Conservation (phyloP, 805 yeast species). For the Brettanomyces sp. region DNA sequence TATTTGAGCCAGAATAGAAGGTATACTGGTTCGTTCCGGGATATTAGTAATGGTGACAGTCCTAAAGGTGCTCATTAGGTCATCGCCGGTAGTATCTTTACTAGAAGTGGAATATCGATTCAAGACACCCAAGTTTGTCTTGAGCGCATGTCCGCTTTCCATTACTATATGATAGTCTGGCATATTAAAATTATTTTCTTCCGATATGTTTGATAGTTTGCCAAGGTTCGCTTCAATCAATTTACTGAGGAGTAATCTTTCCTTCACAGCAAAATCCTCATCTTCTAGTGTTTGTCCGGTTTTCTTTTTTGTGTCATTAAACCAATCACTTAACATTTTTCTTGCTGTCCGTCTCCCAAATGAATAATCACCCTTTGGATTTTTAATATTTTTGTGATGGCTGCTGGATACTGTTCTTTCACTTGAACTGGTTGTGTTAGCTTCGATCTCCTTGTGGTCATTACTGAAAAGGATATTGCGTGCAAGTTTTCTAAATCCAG, state of each 20-base stretch:
- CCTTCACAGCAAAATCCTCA: constrained; percentile 8
- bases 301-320: constrained; percentile 1
- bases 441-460: too few species aligned
- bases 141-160: background rate
- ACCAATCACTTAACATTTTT: constrained; percentile 11
- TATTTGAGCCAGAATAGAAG: constrained; percentile 43
- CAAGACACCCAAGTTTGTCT: background rate
- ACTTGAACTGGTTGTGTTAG: too few species aligned
- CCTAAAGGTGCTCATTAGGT: constrained; percentile 1
- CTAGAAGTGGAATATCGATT: background rate
- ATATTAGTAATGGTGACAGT: constrained; percentile 16
- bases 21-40: constrained; percentile 32
- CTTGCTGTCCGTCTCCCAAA: constrained; percentile 5
- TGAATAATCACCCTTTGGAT: too few species aligned
- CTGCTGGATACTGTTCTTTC: too few species aligned
- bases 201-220: constrained; percentile 4
- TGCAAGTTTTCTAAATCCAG: constrained; percentile 19
- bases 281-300: constrained; percentile 1
- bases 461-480: constrained; percentile 15
- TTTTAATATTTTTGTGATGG: too few species aligned
- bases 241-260: constrained; percentile 1
- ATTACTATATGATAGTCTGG: background rate
- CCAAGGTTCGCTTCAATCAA: constrained; percentile 4
- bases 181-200: background rate
- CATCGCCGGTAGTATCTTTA: background rate